phyloP scores from a whole-genome alignment of 306 rosid species.

The Coriaria nepalensis region DNA sequence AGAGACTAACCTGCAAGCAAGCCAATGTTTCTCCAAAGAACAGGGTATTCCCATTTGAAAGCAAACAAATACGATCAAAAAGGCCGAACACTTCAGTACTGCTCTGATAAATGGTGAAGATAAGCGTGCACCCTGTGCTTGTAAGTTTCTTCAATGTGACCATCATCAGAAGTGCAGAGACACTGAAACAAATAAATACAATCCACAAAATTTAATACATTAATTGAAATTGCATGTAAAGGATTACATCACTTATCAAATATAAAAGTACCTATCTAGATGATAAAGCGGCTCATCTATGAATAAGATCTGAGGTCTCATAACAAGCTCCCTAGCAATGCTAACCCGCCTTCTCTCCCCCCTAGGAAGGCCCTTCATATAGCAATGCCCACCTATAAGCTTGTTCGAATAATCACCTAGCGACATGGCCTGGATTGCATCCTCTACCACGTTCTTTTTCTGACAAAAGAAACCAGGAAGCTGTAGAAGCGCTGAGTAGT shows the following conservation, averaged over 20 bases:
- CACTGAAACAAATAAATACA: slow-evolving; percentile 42
- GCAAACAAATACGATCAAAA: slow-evolving; percentile 91
- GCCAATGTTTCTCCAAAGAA: slow-evolving; percentile 97
- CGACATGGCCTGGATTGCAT: slow-evolving; percentile 93
- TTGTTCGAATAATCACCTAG: slow-evolving; percentile 79
- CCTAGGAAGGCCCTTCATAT: slow-evolving; percentile 90
- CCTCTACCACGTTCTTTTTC: slow-evolving; percentile 88
- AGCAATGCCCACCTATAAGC: slow-evolving; percentile 91
- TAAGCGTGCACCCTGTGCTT: slow-evolving; percentile 82
- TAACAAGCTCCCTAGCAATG: slow-evolving; percentile 96
- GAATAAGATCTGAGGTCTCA: slow-evolving; percentile 87
- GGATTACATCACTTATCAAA: too few species aligned
- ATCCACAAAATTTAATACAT: background rate
- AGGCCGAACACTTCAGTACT: slow-evolving; percentile 99
- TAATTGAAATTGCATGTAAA: too few species aligned
- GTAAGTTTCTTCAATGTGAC: slow-evolving; percentile 96
- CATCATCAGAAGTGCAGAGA: slow-evolving; percentile 97
- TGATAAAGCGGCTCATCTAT: slow-evolving; percentile 94
- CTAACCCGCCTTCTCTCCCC: slow-evolving; percentile 92
- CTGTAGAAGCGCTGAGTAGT: slow-evolving; percentile 86
- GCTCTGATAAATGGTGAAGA: slow-evolving; percentile 85
- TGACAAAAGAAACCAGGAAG: slow-evolving; percentile 95
- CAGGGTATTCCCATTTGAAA: slow-evolving; percentile 93
- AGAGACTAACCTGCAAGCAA: slow-evolving; percentile 72
- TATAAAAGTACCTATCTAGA: slow-evolving; percentile 59